Evolutionary conservation across 2,329 filamentous ascomycete genomes (phyloP), one percentile per base, ranked within the genome.

Genomic region (Ceratocystis colombiana): DNA sequence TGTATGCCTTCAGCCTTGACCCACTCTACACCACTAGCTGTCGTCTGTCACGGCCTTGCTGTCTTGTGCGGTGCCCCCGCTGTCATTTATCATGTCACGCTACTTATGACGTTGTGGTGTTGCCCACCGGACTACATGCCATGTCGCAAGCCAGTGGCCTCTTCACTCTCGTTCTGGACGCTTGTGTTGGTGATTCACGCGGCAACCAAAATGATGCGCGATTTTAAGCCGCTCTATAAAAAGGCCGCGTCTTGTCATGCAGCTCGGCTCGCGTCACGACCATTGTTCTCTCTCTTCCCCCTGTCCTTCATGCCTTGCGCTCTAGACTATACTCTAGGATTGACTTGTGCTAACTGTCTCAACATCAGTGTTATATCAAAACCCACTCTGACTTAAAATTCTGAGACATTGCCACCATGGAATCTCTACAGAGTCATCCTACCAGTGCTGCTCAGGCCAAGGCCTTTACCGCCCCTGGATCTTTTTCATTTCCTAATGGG

Each of bases 381-480:
- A 50, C 20, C 17, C n/a, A 50, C 48, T 50, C 20, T 50, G 48
- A 50, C 7, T 50, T n/a, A 10, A 20, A 41, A 41, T 41, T 20
- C 48, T 10, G 22, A 20, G 48, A 20, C 48, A 57, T 57, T 25
- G 22, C 48, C 53, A 57, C 10, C 75, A 96, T 96, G 90, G 90
- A 96, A 76, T 84, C 86, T 73, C 88, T 96, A 73, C 91, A 90
- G 73, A 94, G 93, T 71, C 94, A 97, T 75, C 94, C 94, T 62
- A 84, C 88, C 71, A 97, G 86, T 75, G 92, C 93, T 73, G 85
- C 88, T 71, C 92, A 97, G 84, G 94, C 94, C 70, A 94, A 94
- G 82, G 90, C 89, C 75, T 96, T 97, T 78, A 96, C 92, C 73
- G 91, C 90, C 68, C 89, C 92, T 66, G 89, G 90, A 70, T 96